Conservation (phyloP, 2,329 filamentous ascomycete species). For the Dendrostoma leiphaemia region DNA sequence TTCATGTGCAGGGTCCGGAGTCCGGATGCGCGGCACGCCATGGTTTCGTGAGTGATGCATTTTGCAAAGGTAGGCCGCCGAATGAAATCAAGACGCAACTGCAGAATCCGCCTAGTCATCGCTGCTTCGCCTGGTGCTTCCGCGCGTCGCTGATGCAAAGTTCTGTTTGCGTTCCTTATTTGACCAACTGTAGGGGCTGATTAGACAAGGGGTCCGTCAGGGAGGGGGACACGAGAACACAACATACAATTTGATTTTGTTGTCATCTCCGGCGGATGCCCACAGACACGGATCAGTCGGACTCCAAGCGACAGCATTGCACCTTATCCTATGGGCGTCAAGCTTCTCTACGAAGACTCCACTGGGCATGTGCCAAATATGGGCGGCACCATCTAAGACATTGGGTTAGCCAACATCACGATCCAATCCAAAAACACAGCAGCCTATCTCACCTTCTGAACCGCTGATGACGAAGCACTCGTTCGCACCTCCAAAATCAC, state of each 20-base stretch:
- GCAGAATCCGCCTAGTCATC: background rate
- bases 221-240: background rate
- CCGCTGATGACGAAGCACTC: conserved; percentile 91
- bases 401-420: background rate
- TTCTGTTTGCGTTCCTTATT: conserved; percentile 31
- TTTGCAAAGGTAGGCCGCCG: too few relatives aligned
- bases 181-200: conserved; percentile 31
- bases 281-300: conserved; percentile 79
- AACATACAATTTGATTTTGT: conserved; percentile 78
- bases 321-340: conserved; percentile 70
- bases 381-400: conserved; percentile 59
- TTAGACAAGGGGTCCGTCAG: background rate
- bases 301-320: conserved; percentile 89
- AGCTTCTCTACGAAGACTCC: conserved; percentile 74
- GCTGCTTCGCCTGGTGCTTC: background rate
- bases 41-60: too few relatives aligned
- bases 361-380: conserved; percentile 89
- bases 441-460: conserved; percentile 68
- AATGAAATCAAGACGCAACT: background rate
- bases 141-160: background rate
- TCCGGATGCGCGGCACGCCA: too few relatives aligned
- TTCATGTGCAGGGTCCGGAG: too few relatives aligned
- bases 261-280: conserved; percentile 88
- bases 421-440: background rate
- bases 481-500: conserved; percentile 81